A percentile compares a stretch with the other conserved stretches of the same genome.
Evolutionary conservation across 768 basidiomycete species (phyloP).

Genomic region (Trametes meyenii): DNA sequence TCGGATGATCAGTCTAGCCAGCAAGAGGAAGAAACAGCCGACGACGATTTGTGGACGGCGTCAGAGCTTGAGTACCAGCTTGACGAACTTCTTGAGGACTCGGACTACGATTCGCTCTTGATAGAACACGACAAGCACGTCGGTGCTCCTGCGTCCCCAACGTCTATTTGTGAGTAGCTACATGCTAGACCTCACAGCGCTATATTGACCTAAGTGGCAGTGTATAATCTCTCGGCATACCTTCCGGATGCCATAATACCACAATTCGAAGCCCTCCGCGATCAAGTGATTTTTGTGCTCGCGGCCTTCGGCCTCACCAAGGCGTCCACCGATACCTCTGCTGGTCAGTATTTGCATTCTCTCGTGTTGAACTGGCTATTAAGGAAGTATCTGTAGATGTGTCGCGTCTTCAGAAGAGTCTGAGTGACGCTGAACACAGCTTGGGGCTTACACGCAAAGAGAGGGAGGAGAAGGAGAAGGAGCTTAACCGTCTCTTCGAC

Average conservation of each 20-base stretch:
- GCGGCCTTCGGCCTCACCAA: conserved; percentile 62
- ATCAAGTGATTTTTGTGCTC: conserved; percentile 63
- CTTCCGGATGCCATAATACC: conserved; percentile 82
- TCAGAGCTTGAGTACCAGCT: conserved; percentile 61
- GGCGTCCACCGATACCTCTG: conserved; percentile 39
- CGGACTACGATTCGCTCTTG: conserved; percentile 75
- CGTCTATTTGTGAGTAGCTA: conserved; percentile 52
- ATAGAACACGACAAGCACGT: conserved; percentile 77
- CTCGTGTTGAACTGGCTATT: background rate
- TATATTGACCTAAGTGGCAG: conserved; percentile 44
- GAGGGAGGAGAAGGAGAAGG: conserved; percentile 54
- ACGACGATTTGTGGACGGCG: conserved; percentile 64
- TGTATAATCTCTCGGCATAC: conserved; percentile 79
- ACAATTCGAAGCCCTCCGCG: conserved; percentile 68
- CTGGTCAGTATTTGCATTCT: conserved; percentile 38
- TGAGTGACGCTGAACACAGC: conserved; percentile 62
- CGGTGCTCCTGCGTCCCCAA: conserved; percentile 44
- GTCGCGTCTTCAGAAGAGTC: conserved; percentile 61
- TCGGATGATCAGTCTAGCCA: conserved; percentile 21
- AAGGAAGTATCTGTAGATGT: conserved; percentile 45
- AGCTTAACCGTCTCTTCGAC: conserved; percentile 68
- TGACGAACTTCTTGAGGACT: conserved; percentile 51
- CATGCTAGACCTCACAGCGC: background rate
- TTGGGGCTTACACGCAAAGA: conserved; percentile 57
- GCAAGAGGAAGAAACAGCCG: conserved; percentile 50